Percentiles rank a stretch among this genome's conserved stretches.
Conservation (phyloP, 2,329 filamentous ascomycete species). For the Colletotrichum scovillei region DNA sequence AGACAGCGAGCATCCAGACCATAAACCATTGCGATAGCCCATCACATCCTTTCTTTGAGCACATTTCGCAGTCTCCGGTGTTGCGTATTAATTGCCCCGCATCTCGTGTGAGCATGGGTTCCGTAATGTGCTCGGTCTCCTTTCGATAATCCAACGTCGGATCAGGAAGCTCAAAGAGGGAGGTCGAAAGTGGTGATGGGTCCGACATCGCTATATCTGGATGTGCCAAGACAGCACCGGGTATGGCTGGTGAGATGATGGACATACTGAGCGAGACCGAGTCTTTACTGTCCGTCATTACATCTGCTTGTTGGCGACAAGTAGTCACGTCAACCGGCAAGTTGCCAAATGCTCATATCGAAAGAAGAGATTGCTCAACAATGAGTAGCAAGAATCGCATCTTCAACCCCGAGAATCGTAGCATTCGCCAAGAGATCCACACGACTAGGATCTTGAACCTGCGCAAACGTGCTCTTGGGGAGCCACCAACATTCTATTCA, state of each 20-base stretch:
- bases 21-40: background rate
- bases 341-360: background rate
- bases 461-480: slow-evolving; percentile 21
- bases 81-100: slow-evolving; percentile 16
- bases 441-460: slow-evolving; percentile 19
- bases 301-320: rapidly evolving
- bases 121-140: slow-evolving; percentile 1
- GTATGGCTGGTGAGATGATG: background rate
- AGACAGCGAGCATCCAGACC: background rate
- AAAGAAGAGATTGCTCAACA: background rate
- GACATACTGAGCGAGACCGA: rapidly evolving
- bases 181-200: slow-evolving; percentile 9
- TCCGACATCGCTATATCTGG: background rate
- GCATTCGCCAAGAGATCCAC: slow-evolving; percentile 15
- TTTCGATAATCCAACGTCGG: slow-evolving; percentile 22
- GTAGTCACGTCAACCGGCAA: background rate
- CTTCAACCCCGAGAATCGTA: background rate
- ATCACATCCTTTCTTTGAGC: background rate
- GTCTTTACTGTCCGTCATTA: rapidly evolving
- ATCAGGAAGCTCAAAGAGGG: slow-evolving; percentile 3
- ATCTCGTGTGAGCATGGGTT: background rate
- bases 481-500: background rate
- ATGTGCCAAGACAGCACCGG: background rate
- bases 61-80: background rate
- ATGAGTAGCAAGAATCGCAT: background rate